phyloP scores from a whole-genome alignment of 441 rosid genomes.

The Rhodomyrtus psidioides region DNA sequence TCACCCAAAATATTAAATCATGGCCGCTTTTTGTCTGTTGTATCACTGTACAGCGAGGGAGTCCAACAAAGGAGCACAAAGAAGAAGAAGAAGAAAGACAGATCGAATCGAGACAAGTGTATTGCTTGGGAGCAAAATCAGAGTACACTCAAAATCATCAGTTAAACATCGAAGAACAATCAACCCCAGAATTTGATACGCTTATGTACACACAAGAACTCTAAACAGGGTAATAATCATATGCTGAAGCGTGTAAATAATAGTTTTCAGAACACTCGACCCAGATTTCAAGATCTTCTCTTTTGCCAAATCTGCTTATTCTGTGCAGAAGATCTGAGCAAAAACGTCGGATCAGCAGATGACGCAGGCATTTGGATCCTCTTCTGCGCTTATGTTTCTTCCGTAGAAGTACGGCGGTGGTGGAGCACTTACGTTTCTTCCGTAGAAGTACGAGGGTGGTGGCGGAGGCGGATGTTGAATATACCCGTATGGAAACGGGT shows the following conservation, averaged over 20 bases:
- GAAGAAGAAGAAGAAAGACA: background rate
- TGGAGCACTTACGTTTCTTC: background rate
- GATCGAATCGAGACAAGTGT: background rate
- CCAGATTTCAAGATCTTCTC: background rate
- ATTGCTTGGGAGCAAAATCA: background rate
- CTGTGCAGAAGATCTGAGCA: background rate
- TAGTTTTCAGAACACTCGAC: background rate
- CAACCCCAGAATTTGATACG: background rate
- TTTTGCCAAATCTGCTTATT: background rate
- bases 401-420: constrained; percentile 1
- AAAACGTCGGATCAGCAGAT: constrained; percentile 22
- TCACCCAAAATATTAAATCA: background rate
- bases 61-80: background rate
- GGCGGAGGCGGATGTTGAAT: background rate
- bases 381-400: constrained; percentile 18
- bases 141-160: background rate
- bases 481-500: background rate
- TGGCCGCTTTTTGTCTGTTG: background rate
- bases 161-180: background rate
- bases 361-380: constrained; percentile 41
- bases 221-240: background rate
- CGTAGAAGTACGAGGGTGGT: background rate
- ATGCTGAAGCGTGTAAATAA: background rate
- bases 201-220: background rate
- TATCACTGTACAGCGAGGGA: background rate